Conservation (phyloP, 73 alveolate genomes). For the Strombidium stylifer region DNA sequence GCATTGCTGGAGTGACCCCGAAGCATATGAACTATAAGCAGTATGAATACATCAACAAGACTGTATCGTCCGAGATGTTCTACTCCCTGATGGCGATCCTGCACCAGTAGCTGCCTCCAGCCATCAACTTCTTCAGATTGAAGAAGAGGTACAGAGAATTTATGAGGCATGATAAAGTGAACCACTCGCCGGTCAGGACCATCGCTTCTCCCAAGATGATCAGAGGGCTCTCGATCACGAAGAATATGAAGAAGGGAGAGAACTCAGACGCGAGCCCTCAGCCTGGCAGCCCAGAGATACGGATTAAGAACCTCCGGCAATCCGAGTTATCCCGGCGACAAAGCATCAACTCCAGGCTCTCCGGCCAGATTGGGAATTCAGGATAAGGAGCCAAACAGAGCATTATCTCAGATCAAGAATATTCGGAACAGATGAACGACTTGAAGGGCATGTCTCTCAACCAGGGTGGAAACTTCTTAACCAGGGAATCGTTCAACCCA, state of each 20-base stretch:
- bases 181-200: background rate
- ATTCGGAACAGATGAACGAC: no score
- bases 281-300: background rate
- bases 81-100: background rate
- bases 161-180: background rate
- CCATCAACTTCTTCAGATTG: background rate
- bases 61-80: background rate
- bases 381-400: no score
- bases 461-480: no score
- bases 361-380: no score
- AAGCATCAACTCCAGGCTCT: no score
- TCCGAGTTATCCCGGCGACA: no score
- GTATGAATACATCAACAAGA: background rate
- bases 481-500: no score
- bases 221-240: background rate
- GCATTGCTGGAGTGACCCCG: no score
- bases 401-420: no score
- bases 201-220: background rate
- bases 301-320: background rate
- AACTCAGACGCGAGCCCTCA: no score
- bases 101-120: background rate
- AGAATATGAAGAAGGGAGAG: background rate
- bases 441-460: no score
- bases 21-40: background rate
- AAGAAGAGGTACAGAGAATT: background rate